Conservation (phyloP, 495 filamentous ascomycete genomes). For the Tuber calosporum region DNA sequence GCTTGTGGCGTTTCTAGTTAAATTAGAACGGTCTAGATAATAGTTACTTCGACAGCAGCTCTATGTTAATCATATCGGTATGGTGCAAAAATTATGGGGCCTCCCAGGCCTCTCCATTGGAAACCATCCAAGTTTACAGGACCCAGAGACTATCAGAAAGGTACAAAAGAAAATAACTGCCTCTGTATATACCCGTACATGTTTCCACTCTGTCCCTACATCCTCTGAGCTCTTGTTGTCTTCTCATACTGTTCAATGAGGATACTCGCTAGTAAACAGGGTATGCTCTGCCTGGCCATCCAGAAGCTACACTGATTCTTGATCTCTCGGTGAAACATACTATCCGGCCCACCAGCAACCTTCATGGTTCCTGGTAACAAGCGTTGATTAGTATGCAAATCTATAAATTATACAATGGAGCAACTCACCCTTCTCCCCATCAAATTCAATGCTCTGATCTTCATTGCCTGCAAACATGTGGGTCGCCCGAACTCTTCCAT, state of each 20-base stretch:
- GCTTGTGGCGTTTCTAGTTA: neutral
- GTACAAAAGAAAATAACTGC: neutral
- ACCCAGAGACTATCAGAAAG: neutral
- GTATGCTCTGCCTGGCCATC: slow-evolving; percentile 86
- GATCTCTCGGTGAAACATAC: slow-evolving; percentile 76
- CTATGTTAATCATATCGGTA: neutral
- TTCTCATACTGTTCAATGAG: slow-evolving; percentile 59
- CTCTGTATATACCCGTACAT: neutral
- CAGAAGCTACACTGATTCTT: slow-evolving; percentile 79
- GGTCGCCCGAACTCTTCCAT: slow-evolving; percentile 74
- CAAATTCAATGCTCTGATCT: slow-evolving; percentile 90
- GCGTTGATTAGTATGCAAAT: slow-evolving; percentile 9
- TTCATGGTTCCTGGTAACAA: slow-evolving; percentile 75
- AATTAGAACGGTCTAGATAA: neutral
- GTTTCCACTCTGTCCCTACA: neutral
- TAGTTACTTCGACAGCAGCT: neutral
- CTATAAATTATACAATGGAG: neutral
- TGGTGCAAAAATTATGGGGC: neutral
- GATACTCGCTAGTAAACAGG: slow-evolving; percentile 68
- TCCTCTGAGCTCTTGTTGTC: slow-evolving; percentile 50
- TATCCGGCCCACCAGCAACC: slow-evolving; percentile 80
- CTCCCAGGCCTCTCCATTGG: neutral
- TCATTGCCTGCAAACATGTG: slow-evolving; percentile 51
- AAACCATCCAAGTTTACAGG: neutral
- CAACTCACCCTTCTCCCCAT: slow-evolving; percentile 66